phyloP scores from a whole-genome alignment of 2,329 filamentous ascomycete species.

The Xylaria sp. region DNA sequence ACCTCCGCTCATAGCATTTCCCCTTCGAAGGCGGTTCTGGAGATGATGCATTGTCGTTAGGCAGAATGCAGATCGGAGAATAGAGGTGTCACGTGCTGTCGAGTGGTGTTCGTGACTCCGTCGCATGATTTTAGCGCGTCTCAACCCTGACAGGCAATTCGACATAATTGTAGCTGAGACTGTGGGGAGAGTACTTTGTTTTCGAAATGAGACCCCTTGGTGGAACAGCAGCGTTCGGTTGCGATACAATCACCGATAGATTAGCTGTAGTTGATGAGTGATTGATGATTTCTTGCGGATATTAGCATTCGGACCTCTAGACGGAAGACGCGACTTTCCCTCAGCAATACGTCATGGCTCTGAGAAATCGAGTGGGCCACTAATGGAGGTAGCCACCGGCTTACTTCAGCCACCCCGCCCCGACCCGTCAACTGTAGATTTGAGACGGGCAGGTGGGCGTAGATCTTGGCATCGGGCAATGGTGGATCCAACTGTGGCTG shows the following conservation, averaged over 20 bases:
- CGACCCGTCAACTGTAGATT: too few relatives aligned
- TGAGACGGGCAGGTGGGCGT: too few relatives aligned
- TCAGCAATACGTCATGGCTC: conserved; percentile 17
- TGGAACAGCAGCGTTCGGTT: background rate
- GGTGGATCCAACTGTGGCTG: too few relatives aligned
- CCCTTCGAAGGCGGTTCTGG: background rate
- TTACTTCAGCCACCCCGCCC: background rate
- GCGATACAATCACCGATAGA: background rate
- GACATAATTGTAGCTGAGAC: background rate
- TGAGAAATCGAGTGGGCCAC: conserved; percentile 14
- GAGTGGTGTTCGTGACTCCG: conserved; percentile 30
- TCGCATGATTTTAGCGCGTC: conserved; percentile 20
- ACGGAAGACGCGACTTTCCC: conserved; percentile 19
- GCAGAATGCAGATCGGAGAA: conserved; percentile 1
- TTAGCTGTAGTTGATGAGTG: background rate
- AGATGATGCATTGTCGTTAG: conserved; percentile 7
- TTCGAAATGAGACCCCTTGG: background rate
- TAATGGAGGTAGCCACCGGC: background rate
- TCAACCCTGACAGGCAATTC: conserved; percentile 3
- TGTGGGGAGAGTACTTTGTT: background rate
- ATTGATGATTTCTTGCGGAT: conserved; percentile 4
- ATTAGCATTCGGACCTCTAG: conserved; percentile 3
- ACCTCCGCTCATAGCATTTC: conserved; percentile 4
- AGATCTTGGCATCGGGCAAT: too few relatives aligned
- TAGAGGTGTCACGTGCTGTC: conserved; percentile 31